phyloP scores from a whole-genome alignment of 345 rosid genomes.

The Moricandia moricandioides region DNA sequence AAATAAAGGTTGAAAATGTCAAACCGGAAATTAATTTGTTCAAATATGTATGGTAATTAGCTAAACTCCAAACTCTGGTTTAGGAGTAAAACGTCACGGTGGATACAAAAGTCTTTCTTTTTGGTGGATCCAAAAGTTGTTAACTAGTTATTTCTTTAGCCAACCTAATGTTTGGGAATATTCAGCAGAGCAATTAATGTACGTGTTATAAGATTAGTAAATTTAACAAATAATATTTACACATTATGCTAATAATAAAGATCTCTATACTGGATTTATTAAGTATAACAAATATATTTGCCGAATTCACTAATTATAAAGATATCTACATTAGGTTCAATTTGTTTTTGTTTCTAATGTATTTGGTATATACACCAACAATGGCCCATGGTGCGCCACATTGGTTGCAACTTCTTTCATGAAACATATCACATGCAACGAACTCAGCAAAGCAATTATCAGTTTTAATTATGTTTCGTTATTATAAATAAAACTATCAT shows the following conservation, averaged over 20 bases:
- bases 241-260: background rate
- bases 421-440: conserved; percentile 33
- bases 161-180: conserved; percentile 5
- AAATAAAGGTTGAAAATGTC: background rate
- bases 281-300: background rate
- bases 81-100: background rate
- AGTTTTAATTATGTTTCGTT: background rate
- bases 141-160: conserved; percentile 8
- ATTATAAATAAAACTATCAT: conserved; percentile 1
- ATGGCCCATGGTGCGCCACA: conserved; percentile 21
- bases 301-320: background rate
- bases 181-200: background rate
- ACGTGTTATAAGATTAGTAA: background rate
- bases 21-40: background rate
- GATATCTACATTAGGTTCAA: background rate
- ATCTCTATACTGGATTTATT: background rate
- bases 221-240: background rate
- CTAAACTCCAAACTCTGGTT: background rate
- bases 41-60: background rate
- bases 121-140: conserved; percentile 11
- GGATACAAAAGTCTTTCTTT: background rate
- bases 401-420: conserved; percentile 18
- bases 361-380: conserved; percentile 11
- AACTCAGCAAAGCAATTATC: conserved; percentile 16
- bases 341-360: background rate